A percentile compares a stretch with the other conserved stretches of the same genome.
Conservation (phyloP, 73 alveolate species). For the Urostyla sp. region DNA sequence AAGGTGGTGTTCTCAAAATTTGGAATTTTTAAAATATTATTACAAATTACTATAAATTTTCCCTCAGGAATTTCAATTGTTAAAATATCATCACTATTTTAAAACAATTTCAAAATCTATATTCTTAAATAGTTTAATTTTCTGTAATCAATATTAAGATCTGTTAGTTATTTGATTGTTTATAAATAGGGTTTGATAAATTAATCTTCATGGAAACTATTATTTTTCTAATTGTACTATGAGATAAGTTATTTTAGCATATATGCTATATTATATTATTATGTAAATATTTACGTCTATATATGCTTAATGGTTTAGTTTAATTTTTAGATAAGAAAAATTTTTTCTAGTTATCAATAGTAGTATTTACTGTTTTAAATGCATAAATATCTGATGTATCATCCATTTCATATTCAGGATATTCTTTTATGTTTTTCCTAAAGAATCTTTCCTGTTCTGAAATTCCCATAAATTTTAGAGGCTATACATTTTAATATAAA, state of each 20-base stretch:
- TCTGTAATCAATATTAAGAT: slow-evolving; percentile 27
- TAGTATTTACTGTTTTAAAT: neutral
- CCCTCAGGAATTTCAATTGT: neutral
- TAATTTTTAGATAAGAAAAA: neutral
- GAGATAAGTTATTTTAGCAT: slow-evolving; percentile 2
- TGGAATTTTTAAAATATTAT: slow-evolving; percentile 1
- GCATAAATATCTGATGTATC: neutral
- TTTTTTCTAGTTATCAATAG: neutral
- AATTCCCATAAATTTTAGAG: slow-evolving; percentile 8
- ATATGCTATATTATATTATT: slow-evolving; percentile 6
- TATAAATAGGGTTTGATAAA: neutral
- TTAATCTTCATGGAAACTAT: neutral
- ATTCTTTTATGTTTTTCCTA: slow-evolving; percentile 20
- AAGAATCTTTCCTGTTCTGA: slow-evolving; percentile 21
- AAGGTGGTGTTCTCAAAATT: neutral
- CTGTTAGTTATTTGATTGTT: neutral
- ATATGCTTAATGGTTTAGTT: slow-evolving; percentile 4
- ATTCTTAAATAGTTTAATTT: slow-evolving; percentile 19
- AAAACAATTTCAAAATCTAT: neutral
- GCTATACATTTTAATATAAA: neutral
- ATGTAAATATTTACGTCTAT: neutral
- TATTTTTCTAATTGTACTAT: neutral
- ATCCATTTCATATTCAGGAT: neutral
- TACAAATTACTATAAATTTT: neutral
- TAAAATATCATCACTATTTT: neutral